Evolutionary conservation across 2,329 filamentous ascomycete genomes (phyloP), one percentile per base, ranked within the genome.

Genomic region (Fusarium compactum): DNA sequence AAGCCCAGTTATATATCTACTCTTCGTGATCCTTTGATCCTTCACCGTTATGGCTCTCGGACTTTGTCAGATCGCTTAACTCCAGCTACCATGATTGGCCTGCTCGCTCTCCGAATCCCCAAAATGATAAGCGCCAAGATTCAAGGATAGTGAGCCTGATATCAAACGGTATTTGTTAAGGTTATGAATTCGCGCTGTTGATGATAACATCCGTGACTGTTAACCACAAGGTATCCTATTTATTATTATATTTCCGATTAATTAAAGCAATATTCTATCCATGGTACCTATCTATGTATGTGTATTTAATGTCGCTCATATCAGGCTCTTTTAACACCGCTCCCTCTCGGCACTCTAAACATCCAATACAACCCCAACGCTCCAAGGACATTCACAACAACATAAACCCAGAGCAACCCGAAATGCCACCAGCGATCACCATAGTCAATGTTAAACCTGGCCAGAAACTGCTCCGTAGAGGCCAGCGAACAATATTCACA

Each of bases 371-470:
- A 72, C 2, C 79, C 76, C 18, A 86, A 73, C 0, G 85, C 84
- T 2, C 80, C 83, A 12, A 76, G 76, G 16, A 85, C 71, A 52
- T 88, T 88, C 68, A 86, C 85, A 6, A 80, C 74, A 34, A 86
- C 80, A 58, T 86, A 88, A 0, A 81, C 82, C 79, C 85, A 88
- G 45, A 87, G 76, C 5, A 89, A 76, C 0, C 86, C 87, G 58
- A 84, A 87, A 60, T 89, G 85, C 55, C 87, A 82, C 86, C 86
- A 89, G n/a, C 85, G 76, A 43, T 86, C 73, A 40, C 74, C 75
- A 62, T 86, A 88, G 38, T 79, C 79, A 52, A 86, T 84, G 27
- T 82, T 78, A 27, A 83, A 81, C 0, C 25, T 59, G 2, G 79
- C 62, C 54, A 84, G 45, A 44, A 80, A 83, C n/a, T 75, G 71